Evolutionary conservation across 2,329 filamentous ascomycete species (phyloP), one percentile per base, ranked within the genome.

Genomic region (Orbilia javanica): DNA sequence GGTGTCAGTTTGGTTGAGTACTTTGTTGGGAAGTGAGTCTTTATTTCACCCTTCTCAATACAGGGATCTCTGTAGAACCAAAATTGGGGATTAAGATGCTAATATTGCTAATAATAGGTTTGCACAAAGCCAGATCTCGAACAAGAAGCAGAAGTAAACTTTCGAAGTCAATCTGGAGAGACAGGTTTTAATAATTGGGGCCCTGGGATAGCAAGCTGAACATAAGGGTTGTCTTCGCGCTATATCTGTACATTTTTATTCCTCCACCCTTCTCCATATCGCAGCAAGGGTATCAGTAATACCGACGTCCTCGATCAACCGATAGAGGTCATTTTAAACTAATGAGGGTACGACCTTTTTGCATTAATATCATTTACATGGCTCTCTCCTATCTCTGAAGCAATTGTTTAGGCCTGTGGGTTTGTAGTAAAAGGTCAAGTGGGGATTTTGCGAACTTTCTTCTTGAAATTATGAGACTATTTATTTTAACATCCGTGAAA

Each of bases 1-100:
- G 73, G 73, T 25, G 69, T 77, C n/a, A 77, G 73, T 46, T 66
- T 77, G 52, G 73, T 71, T 42, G 73, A 77, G 50, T 77, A 52
- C 42, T 77, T 71, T 67, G 73, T 55, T 53, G 70, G 66, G 10
- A 70, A 67, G 73, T 77, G 20, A 65, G 72, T 76, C 13, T 31
- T 52, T 36, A 4, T 25, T 13, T 10, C 13, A 27, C 11, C 13
- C 36, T 8, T n/a, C 2, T 20, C 13, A 2, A 46, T 13, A 46
- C 8, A 13, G 11, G 42, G 4, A 2, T 50, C 8, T 39, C 34
- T 36, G 36, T 3, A 11, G 22, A 25, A 7, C 25, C 5, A 13
- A 15, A 11, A n/a, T n/a, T n/a, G 15, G 39, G 39, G 31, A 34
- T 34, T n/a, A n/a, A 2, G 42, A 55, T 52, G 65, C 65, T 76